phyloP scores from a whole-genome alignment of 106 monocot genomes.

The Phalaenopsis aphrodite region DNA sequence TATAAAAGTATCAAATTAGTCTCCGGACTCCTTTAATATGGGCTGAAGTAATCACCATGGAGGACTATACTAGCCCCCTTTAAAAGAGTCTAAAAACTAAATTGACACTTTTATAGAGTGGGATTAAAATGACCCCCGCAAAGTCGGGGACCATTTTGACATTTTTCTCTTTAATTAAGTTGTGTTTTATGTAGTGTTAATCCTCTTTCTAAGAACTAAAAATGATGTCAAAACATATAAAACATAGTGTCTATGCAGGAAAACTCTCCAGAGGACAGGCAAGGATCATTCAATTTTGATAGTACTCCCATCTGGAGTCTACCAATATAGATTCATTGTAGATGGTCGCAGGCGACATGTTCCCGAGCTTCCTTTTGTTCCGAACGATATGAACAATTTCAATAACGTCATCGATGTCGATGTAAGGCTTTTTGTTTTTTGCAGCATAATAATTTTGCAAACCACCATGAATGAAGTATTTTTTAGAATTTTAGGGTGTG shows the following conservation, averaged over 20 bases:
- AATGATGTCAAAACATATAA: not conserved
- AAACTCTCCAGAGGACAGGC: conserved; percentile 58
- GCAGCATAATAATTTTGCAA: not conserved
- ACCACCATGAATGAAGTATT: not conserved
- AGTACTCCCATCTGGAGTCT: conserved; percentile 72
- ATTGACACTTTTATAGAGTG: too few species aligned
- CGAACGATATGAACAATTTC: conserved; percentile 46
- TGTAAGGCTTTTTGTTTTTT: conserved; percentile 33
- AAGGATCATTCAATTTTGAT: conserved; percentile 77
- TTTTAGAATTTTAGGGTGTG: not conserved
- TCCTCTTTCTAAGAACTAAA: not conserved
- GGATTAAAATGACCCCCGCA: too few species aligned
- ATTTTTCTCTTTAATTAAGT: not conserved
- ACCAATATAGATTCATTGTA: conserved; percentile 69
- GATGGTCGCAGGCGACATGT: conserved; percentile 65
- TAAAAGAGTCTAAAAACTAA: too few species aligned
- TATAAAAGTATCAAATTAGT: too few species aligned
- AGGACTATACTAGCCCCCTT: too few species aligned
- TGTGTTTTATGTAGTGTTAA: not conserved
- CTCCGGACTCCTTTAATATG: too few species aligned
- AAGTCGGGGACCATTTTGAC: too few species aligned
- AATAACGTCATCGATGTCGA: conserved; percentile 69
- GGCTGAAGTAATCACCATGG: too few species aligned
- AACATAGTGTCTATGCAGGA: conserved; percentile 39
- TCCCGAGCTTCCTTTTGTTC: conserved; percentile 54